Percentiles rank a stretch among this genome's conserved stretches.
These are phyloP conservation scores for Aspergillus asperescens DNA, from an alignment of 495 filamentous ascomycete species.

Conservation along the genomic window DNA sequence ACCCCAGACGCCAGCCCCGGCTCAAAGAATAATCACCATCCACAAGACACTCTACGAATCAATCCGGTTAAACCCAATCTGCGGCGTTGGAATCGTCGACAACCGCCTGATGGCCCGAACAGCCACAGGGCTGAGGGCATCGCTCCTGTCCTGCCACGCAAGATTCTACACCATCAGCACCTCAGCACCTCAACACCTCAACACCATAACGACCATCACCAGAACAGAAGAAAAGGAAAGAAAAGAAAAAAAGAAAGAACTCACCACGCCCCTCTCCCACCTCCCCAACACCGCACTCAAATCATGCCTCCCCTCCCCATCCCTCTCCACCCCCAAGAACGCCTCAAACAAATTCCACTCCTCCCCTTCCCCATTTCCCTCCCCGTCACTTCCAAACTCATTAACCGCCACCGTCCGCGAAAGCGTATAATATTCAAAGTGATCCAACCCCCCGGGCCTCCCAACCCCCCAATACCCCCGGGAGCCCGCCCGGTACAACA, in stretches of 20 bases:
- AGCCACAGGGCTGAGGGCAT: not conserved
- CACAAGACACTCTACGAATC: not conserved
- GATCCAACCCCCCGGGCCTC: not conserved
- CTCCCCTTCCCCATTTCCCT: not conserved
- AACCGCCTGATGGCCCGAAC: not conserved
- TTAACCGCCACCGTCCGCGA: not conserved
- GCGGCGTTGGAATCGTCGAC: not conserved
- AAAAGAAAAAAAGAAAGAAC: not conserved
- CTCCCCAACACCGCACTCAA: constrained; percentile 2
- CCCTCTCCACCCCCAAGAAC: not conserved
- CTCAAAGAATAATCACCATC: not conserved
- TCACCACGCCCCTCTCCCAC: not conserved
- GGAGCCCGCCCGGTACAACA: not conserved
- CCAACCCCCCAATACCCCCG: not conserved
- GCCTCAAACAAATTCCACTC: constrained; percentile 6
- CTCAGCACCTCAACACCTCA: too few species aligned
- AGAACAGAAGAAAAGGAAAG: not conserved
- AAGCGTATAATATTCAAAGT: constrained; percentile 4
- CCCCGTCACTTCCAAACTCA: not conserved
- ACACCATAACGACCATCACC: too few species aligned
- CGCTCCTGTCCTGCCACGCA: not conserved
- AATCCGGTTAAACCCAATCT: not conserved
- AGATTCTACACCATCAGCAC: not conserved
- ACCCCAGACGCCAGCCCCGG: not conserved
- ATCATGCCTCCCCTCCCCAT: not conserved